Base-by-base conservation (phyloP, 306 rosid genomes). In the Glycyrrhiza uralensis region DNA sequence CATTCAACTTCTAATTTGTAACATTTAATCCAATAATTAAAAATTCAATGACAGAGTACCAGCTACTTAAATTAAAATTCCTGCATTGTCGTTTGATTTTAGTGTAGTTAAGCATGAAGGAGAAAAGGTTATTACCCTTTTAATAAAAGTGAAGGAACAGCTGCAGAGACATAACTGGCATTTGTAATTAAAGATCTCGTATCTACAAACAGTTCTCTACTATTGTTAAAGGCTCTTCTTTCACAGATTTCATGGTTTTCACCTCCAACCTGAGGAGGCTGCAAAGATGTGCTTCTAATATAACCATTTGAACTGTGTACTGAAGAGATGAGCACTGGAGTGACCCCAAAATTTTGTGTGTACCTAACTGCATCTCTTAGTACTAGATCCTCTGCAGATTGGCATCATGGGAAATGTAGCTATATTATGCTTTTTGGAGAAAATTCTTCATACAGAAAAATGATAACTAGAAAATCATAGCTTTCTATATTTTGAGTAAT, bases 301-400 rank as follows among this genome's bases (percentile, higher is more conserved):
- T 39, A 74, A 67, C 68, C 57, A 33, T 59, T 59, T 28, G 84
- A 72, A 65, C 69, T 33, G 36, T 18, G 64, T 80, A 30, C 82
- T 54, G 76, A 46, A 71, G 85, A 80, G 68, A 7, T 12, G 39
- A 41, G 6, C 24, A 18, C 54, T 15, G 85, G 75, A 62, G 65
- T 63, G 71, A 62, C 42, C 56, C 76, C 57, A 52, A 69, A 59
- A 47, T 65, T 52, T 51, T 62, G 67, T 3, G 26, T 74, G 78
- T 30, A 66, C 77, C 80, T 72, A 66, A 33, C 32, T 38, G 72
- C 79, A 66, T 93, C 97, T 84, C 84, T 67, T 20, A 72, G 71
- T 45, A 84, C 89, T 49, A 88, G 87, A 77, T 85, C 83, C 88
- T 87, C 96, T 93, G 96, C 84, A 84, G 63, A 63, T 76, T 61